phyloP scores from a whole-genome alignment of 768 basidiomycete genomes.

The Boletus rex-veris region DNA sequence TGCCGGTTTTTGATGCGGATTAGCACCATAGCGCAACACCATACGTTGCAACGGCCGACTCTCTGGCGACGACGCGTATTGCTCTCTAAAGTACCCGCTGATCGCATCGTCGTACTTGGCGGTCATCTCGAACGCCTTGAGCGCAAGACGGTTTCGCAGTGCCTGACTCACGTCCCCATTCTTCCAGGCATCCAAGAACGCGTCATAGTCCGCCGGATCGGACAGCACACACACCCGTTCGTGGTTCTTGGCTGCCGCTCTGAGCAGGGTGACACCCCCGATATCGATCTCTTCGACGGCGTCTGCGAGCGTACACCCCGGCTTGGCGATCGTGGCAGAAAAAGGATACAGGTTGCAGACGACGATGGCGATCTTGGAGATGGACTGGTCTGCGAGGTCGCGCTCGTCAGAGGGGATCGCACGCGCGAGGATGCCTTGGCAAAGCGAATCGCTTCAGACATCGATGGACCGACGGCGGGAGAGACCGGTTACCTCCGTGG shows the following conservation, averaged over 20 bases:
- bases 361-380: constrained; percentile 92
- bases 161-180: constrained; percentile 70
- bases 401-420: constrained; percentile 85
- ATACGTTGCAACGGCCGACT: constrained; percentile 78
- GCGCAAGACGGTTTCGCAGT: constrained; percentile 74
- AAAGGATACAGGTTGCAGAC: constrained; percentile 99
- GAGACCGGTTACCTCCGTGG: constrained; percentile 72
- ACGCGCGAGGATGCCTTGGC: constrained; percentile 87
- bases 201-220: constrained; percentile 82
- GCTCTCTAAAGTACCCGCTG: constrained; percentile 92
- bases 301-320: constrained; percentile 83
- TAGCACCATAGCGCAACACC: constrained; percentile 90
- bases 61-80: constrained; percentile 87
- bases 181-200: constrained; percentile 76
- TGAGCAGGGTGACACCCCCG: constrained; percentile 94
- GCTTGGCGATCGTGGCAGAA: constrained; percentile 82
- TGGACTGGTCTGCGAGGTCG: constrained; percentile 79
- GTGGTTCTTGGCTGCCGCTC: constrained; percentile 98
- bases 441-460: constrained; percentile 4
- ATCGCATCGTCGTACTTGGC: constrained; percentile 95
- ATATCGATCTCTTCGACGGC: constrained; percentile 99
- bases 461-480: neutral
- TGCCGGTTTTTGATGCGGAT: constrained; percentile 98
- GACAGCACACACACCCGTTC: constrained; percentile 86
- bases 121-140: constrained; percentile 98